phyloP scores from a whole-genome alignment of 2,329 filamentous ascomycete genomes.

The Sarocladium kiliense region DNA sequence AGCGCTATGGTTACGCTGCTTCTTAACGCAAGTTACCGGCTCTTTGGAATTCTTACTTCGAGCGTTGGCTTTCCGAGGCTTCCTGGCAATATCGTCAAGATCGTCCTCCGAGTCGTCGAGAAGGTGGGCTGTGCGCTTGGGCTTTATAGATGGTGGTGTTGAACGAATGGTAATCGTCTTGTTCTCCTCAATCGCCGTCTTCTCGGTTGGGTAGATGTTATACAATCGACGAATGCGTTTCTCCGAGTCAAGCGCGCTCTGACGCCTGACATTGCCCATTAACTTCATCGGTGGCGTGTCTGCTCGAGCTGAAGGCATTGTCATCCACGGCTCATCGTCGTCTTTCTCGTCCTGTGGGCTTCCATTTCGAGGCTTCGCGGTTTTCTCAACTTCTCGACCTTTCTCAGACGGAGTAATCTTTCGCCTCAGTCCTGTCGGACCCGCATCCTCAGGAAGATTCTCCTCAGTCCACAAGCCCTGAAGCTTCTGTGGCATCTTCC shows the following conservation, averaged over 20 bases:
- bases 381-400: no score
- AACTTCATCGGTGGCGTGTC: background rate
- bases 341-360: constrained; percentile 32
- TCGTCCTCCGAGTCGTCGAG: no score
- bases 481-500: background rate
- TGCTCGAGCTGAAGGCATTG: background rate
- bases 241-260: background rate
- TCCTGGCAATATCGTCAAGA: no score
- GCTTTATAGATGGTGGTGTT: no score
- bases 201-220: background rate
- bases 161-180: no score
- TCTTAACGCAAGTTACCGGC: no score
- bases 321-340: background rate
- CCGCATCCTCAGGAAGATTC: background rate
- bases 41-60: no score
- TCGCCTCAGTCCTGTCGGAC: background rate
- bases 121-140: no score
- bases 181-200: no score
- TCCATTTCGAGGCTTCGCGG: no score
- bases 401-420: constrained; percentile 20
- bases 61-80: no score
- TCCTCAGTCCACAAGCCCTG: background rate
- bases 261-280: background rate
- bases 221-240: background rate
- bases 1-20: no score